These are phyloP conservation scores for Phoma sp. DNA, from an alignment of 2,329 filamentous ascomycete genomes.

Conservation along the genomic window DNA sequence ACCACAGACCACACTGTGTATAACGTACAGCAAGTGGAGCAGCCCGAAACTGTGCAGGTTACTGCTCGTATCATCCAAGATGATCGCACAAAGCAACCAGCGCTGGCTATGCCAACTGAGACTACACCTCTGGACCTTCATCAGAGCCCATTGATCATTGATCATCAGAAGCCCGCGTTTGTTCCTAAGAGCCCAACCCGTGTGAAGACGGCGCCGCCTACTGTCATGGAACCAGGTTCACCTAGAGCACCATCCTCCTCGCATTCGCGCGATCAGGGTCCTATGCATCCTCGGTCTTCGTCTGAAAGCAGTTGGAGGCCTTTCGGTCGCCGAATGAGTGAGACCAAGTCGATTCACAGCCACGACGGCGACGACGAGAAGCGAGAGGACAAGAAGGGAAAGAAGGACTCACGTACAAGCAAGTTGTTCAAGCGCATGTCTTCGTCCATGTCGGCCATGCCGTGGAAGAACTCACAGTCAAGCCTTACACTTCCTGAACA, in stretches of 20 bases:
- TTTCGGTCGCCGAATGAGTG: conserved; percentile 49
- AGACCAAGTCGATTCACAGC: conserved; percentile 42
- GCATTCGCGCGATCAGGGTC: conserved; percentile 40
- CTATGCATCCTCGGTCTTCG: conserved; percentile 45
- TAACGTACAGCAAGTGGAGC: conserved; percentile 50
- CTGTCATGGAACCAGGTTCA: conserved; percentile 37
- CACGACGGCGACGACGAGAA: conserved; percentile 50
- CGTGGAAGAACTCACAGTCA: conserved; percentile 57
- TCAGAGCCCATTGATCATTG: conserved; percentile 67
- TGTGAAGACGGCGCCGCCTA: conserved; percentile 26
- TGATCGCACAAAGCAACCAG: conserved; percentile 46
- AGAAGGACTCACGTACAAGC: conserved; percentile 64
- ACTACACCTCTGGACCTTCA: conserved; percentile 60
- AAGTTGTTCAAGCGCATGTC: conserved; percentile 73
- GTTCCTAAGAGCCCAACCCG: conserved; percentile 36
- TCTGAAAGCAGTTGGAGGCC: conserved; percentile 51
- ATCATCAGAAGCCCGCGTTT: conserved; percentile 60
- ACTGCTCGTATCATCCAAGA: conserved; percentile 84
- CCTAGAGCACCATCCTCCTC: conserved; percentile 41
- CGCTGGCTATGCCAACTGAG: conserved; percentile 56
- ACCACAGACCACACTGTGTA: conserved; percentile 46
- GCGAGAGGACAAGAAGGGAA: conserved; percentile 55
- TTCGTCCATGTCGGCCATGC: conserved; percentile 61
- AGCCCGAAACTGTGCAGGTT: conserved; percentile 83
- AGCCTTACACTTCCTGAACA: conserved; percentile 52